Evolutionary conservation across 345 rosid genomes (phyloP).

Genomic region (Eucalyptus cloeziana): DNA sequence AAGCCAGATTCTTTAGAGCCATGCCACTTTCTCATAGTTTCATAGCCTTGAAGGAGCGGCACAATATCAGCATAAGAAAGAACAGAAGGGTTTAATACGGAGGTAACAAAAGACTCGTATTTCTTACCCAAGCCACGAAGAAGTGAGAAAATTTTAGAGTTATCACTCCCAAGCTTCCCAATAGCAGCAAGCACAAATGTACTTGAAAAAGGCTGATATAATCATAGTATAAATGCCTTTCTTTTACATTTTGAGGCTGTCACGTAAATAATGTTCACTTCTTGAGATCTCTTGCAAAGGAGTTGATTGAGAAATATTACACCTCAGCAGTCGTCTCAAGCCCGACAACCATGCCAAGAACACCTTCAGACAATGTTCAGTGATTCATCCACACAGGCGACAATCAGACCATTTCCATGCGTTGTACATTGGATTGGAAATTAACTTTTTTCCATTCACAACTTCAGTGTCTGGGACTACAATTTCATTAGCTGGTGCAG

Average conservation of each 20-base stretch:
- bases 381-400: not conserved
- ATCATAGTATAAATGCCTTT: not conserved
- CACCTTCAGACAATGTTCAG: not conserved
- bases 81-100: not conserved
- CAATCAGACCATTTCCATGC: not conserved
- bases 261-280: not conserved
- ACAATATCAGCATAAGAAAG: not conserved
- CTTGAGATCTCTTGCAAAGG: not conserved
- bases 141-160: not conserved
- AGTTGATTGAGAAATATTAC: not conserved
- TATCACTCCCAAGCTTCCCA: not conserved
- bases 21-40: not conserved
- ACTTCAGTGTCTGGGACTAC: not conserved
- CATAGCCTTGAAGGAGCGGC: not conserved
- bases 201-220: not conserved
- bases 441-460: not conserved
- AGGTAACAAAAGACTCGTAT: not conserved
- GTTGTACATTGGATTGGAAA: fast-evolving
- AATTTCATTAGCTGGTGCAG: not conserved
- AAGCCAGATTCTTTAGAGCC: not conserved
- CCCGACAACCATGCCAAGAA: not conserved
- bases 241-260: not conserved
- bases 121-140: not conserved
- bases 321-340: not conserved
- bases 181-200: not conserved